Percentiles rank a stretch among this genome's conserved stretches.
Conservation (phyloP, 179 eudicot genomes). For the Beta corolliflora region DNA sequence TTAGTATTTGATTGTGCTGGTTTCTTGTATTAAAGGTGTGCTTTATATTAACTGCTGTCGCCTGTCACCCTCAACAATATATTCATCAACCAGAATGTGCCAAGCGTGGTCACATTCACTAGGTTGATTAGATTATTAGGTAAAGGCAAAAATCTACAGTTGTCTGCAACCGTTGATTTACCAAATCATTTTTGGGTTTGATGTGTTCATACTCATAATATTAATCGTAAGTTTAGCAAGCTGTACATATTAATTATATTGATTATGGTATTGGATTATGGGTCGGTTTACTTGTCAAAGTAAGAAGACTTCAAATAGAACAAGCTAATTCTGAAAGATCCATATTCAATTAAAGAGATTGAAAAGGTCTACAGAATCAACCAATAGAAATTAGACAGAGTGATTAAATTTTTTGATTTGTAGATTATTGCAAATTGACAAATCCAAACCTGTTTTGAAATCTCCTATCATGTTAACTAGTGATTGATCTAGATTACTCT, state of each 20-base stretch:
- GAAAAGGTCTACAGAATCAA: not conserved
- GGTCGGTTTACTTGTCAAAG: conserved; percentile 8
- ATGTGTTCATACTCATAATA: not conserved
- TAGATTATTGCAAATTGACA: not conserved
- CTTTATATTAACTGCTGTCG: not conserved
- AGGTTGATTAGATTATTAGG: conserved; percentile 13
- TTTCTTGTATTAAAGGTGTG: not conserved
- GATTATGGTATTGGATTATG: not conserved
- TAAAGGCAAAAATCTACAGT: conserved; percentile 25
- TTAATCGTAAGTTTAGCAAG: not conserved
- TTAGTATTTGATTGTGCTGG: not conserved
- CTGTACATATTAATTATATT: not conserved
- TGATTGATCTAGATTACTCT: not conserved
- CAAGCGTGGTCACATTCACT: conserved; percentile 12
- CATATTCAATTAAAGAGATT: not conserved
- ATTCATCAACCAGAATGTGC: conserved; percentile 2
- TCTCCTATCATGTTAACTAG: not conserved
- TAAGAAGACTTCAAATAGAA: not conserved
- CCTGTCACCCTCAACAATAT: not conserved
- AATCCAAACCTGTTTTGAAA: not conserved
- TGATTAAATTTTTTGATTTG: not conserved
- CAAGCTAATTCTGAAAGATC: not conserved
- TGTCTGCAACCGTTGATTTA: conserved; percentile 19
- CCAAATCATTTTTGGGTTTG: conserved; percentile 6
- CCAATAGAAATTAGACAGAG: conserved; percentile 1